Evolutionary conservation across 2,329 filamentous ascomycete species (phyloP).

Genomic region (Xylaria sp.): DNA sequence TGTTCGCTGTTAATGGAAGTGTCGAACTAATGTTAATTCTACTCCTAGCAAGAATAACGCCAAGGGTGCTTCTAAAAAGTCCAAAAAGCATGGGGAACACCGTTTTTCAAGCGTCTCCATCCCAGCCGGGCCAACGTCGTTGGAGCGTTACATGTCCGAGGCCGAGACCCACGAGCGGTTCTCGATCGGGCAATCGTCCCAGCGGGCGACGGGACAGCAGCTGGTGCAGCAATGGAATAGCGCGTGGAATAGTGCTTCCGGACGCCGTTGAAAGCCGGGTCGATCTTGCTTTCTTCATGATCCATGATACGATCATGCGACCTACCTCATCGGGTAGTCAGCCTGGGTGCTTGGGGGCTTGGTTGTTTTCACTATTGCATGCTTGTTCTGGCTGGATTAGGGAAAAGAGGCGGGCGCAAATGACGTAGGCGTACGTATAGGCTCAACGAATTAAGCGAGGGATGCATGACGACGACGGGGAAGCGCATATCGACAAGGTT

Average conservation of each 20-base stretch:
- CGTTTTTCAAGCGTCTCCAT: background rate
- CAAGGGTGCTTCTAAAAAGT: background rate
- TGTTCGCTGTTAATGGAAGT: background rate
- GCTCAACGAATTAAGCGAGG: conserved; percentile 1
- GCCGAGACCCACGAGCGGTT: conserved; percentile 13
- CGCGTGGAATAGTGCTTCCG: conserved; percentile 9
- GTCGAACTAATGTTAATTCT: background rate
- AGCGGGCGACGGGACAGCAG: conserved; percentile 9
- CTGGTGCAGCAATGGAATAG: conserved; percentile 15
- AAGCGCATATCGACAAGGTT: background rate
- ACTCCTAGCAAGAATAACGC: background rate
- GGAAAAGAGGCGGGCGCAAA: background rate
- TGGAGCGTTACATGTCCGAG: conserved; percentile 11
- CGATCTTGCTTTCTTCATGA: background rate
- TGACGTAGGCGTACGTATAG: background rate
- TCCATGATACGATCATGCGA: background rate
- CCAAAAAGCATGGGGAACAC: background rate
- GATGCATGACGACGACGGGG: conserved; percentile 2
- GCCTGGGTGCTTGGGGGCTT: background rate
- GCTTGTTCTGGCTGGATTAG: background rate
- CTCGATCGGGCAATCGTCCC: background rate
- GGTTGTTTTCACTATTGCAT: background rate
- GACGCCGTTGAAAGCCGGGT: background rate
- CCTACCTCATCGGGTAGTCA: background rate
- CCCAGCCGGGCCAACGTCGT: background rate